phyloP scores from a whole-genome alignment of 176 grass and related monocot genomes.

The Phoenix dactylifera region DNA sequence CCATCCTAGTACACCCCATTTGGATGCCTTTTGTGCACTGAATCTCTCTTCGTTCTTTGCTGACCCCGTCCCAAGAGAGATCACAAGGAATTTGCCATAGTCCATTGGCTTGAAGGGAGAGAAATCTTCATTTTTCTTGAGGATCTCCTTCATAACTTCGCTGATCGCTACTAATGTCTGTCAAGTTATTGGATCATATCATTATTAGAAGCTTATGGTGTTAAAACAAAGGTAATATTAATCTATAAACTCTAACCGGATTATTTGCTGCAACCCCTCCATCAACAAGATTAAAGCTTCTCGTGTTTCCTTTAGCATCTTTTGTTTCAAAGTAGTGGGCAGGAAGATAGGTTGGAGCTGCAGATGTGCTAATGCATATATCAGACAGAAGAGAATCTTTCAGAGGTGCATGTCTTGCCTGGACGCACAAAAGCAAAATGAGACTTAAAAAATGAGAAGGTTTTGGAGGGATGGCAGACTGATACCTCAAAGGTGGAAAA shows the following conservation, averaged over 20 bases:
- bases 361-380: constrained; percentile 65
- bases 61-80: constrained; percentile 48
- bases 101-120: constrained; percentile 20
- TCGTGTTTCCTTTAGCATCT: constrained; percentile 11
- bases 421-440: neutral
- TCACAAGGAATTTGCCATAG: constrained; percentile 41
- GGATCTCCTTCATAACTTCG: constrained; percentile 48
- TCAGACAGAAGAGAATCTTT: constrained; percentile 47
- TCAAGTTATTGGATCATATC: neutral
- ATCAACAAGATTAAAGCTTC: constrained; percentile 55
- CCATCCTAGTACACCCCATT: constrained; percentile 59
- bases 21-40: constrained; percentile 1
- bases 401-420: constrained; percentile 30
- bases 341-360: constrained; percentile 62
- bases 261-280: too few relatives aligned
- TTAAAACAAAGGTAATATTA: too few relatives aligned
- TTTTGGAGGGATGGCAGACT: neutral
- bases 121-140: constrained; percentile 22
- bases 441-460: neutral
- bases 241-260: constrained; percentile 26
- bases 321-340: constrained; percentile 46
- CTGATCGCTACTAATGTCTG: constrained; percentile 49
- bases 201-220: too few relatives aligned
- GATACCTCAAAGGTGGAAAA: constrained; percentile 13
- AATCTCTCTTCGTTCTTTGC: constrained; percentile 38